phyloP scores from a whole-genome alignment of 78 protist species.

The Diacronema lutheri region DNA sequence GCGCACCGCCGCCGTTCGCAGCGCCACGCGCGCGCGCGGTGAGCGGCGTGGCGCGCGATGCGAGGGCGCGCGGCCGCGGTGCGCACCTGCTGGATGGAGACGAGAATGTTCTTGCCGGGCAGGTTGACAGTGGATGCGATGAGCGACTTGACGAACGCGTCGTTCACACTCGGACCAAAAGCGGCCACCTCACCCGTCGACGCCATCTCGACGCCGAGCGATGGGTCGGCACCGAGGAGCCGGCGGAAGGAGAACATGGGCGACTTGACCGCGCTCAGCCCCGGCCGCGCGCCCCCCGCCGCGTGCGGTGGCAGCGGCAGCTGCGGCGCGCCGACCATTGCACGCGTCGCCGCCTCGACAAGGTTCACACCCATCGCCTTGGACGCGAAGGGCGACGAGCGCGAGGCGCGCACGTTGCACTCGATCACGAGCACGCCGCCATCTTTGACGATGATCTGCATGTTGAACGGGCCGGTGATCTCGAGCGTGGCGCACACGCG shows the following conservation, averaged over 20 bases:
- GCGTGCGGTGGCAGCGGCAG: no score
- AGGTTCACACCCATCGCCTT: constrained; percentile 77
- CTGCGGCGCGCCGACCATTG: constrained; percentile 41
- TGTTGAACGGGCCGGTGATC: constrained; percentile 89
- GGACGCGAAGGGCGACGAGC: constrained; percentile 90
- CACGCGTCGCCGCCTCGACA: constrained; percentile 76
- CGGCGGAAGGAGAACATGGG: constrained; percentile 93
- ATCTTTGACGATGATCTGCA: constrained; percentile 86
- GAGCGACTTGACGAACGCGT: constrained; percentile 92
- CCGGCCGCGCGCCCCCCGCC: background rate
- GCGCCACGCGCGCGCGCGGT: no score
- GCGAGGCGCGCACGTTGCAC: constrained; percentile 89
- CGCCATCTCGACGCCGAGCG: constrained; percentile 96
- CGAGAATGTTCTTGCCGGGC: constrained; percentile 63
- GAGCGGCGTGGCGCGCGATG: no score
- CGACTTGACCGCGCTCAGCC: constrained; percentile 75
- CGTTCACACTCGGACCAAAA: constrained; percentile 79
- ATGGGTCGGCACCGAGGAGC: constrained; percentile 93
- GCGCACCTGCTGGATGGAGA: constrained; percentile 60
- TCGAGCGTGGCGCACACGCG: constrained; percentile 53
- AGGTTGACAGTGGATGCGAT: constrained; percentile 75
- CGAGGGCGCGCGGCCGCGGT: no score
- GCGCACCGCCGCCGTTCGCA: no score
- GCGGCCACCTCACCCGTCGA: constrained; percentile 95
- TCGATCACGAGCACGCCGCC: constrained; percentile 87